These are phyloP conservation scores for Cryphonectria radicalis DNA, from an alignment of 2,329 filamentous ascomycete genomes.

Conservation along the genomic window DNA sequence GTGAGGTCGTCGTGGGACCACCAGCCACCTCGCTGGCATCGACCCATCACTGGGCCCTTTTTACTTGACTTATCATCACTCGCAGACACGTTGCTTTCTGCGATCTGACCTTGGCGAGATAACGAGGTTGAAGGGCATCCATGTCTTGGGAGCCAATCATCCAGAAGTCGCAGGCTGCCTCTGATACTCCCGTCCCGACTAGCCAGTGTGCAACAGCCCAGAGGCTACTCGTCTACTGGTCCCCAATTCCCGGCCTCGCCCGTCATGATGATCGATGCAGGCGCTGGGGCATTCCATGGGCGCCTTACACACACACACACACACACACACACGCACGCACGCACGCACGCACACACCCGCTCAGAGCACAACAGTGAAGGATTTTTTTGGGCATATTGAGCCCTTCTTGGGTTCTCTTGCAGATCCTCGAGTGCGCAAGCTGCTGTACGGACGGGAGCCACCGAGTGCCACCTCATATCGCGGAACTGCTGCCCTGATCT, in stretches of 20 bases:
- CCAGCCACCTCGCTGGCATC: not conserved
- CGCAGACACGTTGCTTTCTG: constrained; percentile 2
- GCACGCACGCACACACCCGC: not conserved
- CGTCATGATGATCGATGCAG: constrained; percentile 16
- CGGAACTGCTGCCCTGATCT: constrained; percentile 15
- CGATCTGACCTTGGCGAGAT: constrained; percentile 12
- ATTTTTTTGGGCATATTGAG: not conserved
- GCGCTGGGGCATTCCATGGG: constrained; percentile 1
- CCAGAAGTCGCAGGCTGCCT: constrained; percentile 12
- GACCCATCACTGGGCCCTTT: not conserved
- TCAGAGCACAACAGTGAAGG: not conserved
- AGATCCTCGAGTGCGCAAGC: not conserved
- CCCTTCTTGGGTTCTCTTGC: not conserved
- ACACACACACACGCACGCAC: not conserved
- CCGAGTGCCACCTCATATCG: constrained; percentile 19
- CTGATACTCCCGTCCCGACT: constrained; percentile 23
- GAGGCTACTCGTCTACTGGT: constrained; percentile 7
- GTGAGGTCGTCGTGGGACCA: not conserved
- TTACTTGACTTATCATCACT: not conserved
- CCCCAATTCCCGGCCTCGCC: constrained; percentile 15
- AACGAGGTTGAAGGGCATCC: not conserved
- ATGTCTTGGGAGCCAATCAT: constrained; percentile 19
- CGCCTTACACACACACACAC: not conserved
- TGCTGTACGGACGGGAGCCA: constrained; percentile 13
- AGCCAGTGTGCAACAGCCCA: constrained; percentile 8